These are phyloP conservation scores for Zygosaccharomyces pseudorouxii DNA, from an alignment of 805 yeast species.

Conservation along the genomic window DNA sequence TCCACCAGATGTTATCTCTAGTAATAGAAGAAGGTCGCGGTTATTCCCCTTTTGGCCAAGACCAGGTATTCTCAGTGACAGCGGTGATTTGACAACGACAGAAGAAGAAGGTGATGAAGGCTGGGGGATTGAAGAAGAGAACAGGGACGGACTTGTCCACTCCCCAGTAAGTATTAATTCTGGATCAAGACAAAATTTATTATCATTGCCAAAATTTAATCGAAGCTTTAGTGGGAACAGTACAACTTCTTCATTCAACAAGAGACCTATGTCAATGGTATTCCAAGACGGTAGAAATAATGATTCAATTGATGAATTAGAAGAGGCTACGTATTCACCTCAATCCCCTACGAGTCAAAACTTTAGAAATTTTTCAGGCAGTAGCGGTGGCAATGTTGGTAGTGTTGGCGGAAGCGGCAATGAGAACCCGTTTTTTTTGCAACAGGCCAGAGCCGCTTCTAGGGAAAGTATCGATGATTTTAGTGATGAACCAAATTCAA, in stretches of 20 bases:
- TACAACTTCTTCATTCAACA: constrained; percentile 17
- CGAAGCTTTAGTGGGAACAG: constrained; percentile 25
- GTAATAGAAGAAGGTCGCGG: constrained; percentile 25
- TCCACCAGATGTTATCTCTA: constrained; percentile 33
- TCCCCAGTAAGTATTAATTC: constrained; percentile 20
- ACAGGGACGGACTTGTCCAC: constrained; percentile 11
- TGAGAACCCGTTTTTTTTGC: constrained; percentile 1
- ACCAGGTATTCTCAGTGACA: constrained; percentile 31
- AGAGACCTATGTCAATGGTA: constrained; percentile 24
- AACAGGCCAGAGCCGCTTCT: constrained; percentile 1
- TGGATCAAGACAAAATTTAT: constrained; percentile 13
- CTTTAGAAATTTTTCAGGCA: background rate
- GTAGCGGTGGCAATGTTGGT: background rate
- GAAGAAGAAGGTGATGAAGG: constrained; percentile 33
- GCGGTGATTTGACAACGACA: constrained; percentile 28
- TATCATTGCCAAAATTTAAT: constrained; percentile 19
- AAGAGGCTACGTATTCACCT: background rate
- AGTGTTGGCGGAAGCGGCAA: background rate
- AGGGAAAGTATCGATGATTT: constrained; percentile 11
- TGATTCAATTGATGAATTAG: constrained; percentile 23
- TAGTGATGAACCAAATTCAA: constrained; percentile 17
- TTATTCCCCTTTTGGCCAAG: constrained; percentile 32
- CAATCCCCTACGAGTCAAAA: background rate
- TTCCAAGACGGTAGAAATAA: constrained; percentile 14
- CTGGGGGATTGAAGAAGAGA: constrained; percentile 21